Evolutionary conservation across 208 protist genomes (phyloP).

Genomic region (Crithidia sp.): DNA sequence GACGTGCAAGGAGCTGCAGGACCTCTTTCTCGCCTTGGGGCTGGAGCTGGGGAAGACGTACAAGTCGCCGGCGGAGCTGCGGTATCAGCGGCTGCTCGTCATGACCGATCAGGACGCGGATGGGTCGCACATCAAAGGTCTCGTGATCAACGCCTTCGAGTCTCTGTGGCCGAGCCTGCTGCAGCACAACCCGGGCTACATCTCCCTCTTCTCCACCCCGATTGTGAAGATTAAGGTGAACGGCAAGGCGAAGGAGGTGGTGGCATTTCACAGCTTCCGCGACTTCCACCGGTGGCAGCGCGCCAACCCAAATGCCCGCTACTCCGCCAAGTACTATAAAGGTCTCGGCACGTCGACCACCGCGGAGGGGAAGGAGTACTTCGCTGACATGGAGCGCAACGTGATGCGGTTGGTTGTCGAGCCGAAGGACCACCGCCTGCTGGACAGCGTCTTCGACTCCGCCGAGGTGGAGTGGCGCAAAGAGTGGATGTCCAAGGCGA

Average conservation of each 20-base stretch:
- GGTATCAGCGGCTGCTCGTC: slow-evolving; percentile 99
- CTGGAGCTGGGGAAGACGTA: slow-evolving; percentile 84
- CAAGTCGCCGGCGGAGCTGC: slow-evolving; percentile 81
- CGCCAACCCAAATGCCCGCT: slow-evolving; percentile 60
- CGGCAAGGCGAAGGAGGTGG: slow-evolving; percentile 64
- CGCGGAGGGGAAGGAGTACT: slow-evolving; percentile 99
- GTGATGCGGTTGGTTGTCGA: slow-evolving; percentile 94
- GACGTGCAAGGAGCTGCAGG: slow-evolving; percentile 93
- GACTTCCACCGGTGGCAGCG: slow-evolving; percentile 97
- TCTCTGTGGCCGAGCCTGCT: slow-evolving; percentile 98
- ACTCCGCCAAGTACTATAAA: slow-evolving; percentile 99
- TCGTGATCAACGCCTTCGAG: slow-evolving; percentile 99
- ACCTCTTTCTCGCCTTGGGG: slow-evolving; percentile 87
- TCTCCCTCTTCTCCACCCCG: slow-evolving; percentile 99
- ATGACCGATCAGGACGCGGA: slow-evolving; percentile 99
- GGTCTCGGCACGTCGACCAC: slow-evolving; percentile 97
- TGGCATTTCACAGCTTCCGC: slow-evolving; percentile 98
- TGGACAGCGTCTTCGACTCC: slow-evolving; percentile 99
- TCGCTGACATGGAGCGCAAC: slow-evolving; percentile 96
- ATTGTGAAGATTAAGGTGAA: slow-evolving; percentile 98
- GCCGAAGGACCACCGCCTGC: slow-evolving; percentile 87
- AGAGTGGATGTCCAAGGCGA: slow-evolving; percentile 97
- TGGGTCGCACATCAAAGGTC: slow-evolving; percentile 99
- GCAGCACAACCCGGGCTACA: slow-evolving; percentile 82
- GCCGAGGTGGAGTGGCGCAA: slow-evolving; percentile 98